A percentile compares a stretch with the other conserved stretches of the same genome.
phyloP scores from a whole-genome alignment of 1,139 yeast species.

The Wickerhamomyces sp. region DNA sequence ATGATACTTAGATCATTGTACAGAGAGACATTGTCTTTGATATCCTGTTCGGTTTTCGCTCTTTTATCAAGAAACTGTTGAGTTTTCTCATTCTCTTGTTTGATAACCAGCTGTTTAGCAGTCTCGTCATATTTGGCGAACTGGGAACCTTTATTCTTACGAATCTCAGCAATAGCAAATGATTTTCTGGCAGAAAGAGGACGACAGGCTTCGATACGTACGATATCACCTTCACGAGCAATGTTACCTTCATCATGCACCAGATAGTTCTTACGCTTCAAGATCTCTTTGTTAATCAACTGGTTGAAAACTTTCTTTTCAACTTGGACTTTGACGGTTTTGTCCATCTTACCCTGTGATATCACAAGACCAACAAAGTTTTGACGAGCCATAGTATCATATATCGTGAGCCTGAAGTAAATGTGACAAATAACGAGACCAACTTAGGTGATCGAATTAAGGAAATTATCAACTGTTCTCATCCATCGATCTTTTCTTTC shows the following conservation, averaged over 20 bases:
- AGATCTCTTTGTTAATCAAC: slow-evolving; percentile 67
- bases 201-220: slow-evolving; percentile 85
- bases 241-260: slow-evolving; percentile 93
- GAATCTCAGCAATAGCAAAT: slow-evolving; percentile 93
- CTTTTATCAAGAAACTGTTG: slow-evolving; percentile 44
- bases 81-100: slow-evolving; percentile 54
- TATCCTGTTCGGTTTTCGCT: slow-evolving; percentile 32
- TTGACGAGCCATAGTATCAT: slow-evolving; percentile 69
- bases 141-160: slow-evolving; percentile 85
- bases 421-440: too few relatives aligned
- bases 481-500: too few relatives aligned
- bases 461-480: too few relatives aligned
- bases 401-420: too few relatives aligned
- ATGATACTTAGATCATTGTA: slow-evolving; percentile 46
- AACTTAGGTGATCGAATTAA: too few relatives aligned
- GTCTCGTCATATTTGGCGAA: slow-evolving; percentile 74
- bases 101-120: slow-evolving; percentile 60
- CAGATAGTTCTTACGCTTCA: slow-evolving; percentile 75
- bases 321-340: slow-evolving; percentile 91
- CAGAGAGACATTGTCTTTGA: slow-evolving; percentile 30
- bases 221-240: slow-evolving; percentile 93
- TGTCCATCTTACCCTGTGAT: slow-evolving; percentile 93
- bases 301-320: slow-evolving; percentile 65
- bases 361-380: slow-evolving; percentile 89
- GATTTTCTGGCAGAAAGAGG: slow-evolving; percentile 78